A percentile compares a stretch with the other conserved stretches of the same genome.
Evolutionary conservation across 176 grass and related monocot genomes (phyloP).

Genomic region (Zoysia japonica): DNA sequence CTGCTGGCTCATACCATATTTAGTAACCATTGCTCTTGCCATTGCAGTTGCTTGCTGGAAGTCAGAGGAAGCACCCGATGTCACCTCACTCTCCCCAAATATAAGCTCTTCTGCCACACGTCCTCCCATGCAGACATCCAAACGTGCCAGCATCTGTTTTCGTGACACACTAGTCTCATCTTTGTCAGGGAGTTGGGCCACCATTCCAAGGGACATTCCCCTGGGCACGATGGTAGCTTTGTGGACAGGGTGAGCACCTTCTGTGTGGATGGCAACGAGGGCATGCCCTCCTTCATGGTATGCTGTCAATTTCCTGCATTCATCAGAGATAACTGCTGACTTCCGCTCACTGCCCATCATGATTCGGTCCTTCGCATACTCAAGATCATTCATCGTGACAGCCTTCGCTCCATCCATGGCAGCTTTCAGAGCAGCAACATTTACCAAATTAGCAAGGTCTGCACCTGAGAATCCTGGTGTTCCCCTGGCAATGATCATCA

Average conservation of each 20-base stretch:
- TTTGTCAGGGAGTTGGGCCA: constrained; percentile 85
- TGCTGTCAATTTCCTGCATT: constrained; percentile 75
- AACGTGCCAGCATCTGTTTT: constrained; percentile 82
- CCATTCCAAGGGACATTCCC: constrained; percentile 89
- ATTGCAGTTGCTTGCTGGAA: constrained; percentile 71
- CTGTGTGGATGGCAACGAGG: constrained; percentile 90
- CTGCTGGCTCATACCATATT: constrained; percentile 94
- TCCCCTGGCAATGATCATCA: constrained; percentile 90
- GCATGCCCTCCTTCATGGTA: constrained; percentile 98
- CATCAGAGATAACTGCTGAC: constrained; percentile 84
- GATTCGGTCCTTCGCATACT: constrained; percentile 93
- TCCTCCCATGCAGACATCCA: constrained; percentile 92
- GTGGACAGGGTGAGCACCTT: constrained; percentile 80
- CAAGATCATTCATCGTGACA: constrained; percentile 80
- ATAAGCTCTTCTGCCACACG: constrained; percentile 96
- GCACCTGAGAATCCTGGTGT: constrained; percentile 96
- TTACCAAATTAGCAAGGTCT: constrained; percentile 94
- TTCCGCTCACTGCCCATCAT: constrained; percentile 97
- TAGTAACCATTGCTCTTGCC: constrained; percentile 89
- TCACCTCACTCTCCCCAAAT: constrained; percentile 93
- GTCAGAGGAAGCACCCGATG: constrained; percentile 84
- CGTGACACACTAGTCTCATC: constrained; percentile 90
- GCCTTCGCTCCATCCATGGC: constrained; percentile 93
- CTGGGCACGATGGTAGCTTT: constrained; percentile 95
- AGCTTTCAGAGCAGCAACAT: constrained; percentile 89